These are phyloP conservation scores for Trichoderma oligosporum DNA, from an alignment of 2,329 filamentous ascomycete species.

Conservation along the genomic window DNA sequence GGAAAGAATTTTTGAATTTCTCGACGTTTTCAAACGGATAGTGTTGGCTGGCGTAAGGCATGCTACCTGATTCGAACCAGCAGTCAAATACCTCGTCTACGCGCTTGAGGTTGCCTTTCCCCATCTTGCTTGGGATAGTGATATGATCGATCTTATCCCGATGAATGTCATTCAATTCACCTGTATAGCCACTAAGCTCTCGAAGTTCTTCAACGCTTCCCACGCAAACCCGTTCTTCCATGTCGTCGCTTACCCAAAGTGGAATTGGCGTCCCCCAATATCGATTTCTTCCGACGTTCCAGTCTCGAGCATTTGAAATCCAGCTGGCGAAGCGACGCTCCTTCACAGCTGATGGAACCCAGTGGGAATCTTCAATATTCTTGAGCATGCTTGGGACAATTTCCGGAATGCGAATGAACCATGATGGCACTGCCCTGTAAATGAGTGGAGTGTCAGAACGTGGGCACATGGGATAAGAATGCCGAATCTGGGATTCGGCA, in stretches of 20 bases:
- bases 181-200: conserved; percentile 78
- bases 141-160: conserved; percentile 91
- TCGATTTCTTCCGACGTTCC: conserved; percentile 90
- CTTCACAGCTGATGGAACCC: conserved; percentile 88
- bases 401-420: conserved; percentile 86
- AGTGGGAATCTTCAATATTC: conserved; percentile 84
- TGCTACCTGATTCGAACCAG: conserved; percentile 94
- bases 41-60: conserved; percentile 89
- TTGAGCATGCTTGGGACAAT: conserved; percentile 85
- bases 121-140: conserved; percentile 85
- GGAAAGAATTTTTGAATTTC: conserved; percentile 75
- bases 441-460: conserved; percentile 94
- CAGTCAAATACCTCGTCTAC: conserved; percentile 92
- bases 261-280: conserved; percentile 96
- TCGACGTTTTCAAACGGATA: conserved; percentile 90
- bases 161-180: conserved; percentile 80
- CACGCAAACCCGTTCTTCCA: conserved; percentile 80
- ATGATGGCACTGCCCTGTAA: conserved; percentile 85
- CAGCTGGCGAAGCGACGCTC: conserved; percentile 87
- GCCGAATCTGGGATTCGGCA: conserved; percentile 80
- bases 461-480: conserved; percentile 92
- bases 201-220: conserved; percentile 82
- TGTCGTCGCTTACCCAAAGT: conserved; percentile 86
- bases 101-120: conserved; percentile 76
- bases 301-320: conserved; percentile 87